These are phyloP conservation scores for Shiraia bambusicola DNA, from an alignment of 2,329 filamentous ascomycete genomes.

Conservation along the genomic window DNA sequence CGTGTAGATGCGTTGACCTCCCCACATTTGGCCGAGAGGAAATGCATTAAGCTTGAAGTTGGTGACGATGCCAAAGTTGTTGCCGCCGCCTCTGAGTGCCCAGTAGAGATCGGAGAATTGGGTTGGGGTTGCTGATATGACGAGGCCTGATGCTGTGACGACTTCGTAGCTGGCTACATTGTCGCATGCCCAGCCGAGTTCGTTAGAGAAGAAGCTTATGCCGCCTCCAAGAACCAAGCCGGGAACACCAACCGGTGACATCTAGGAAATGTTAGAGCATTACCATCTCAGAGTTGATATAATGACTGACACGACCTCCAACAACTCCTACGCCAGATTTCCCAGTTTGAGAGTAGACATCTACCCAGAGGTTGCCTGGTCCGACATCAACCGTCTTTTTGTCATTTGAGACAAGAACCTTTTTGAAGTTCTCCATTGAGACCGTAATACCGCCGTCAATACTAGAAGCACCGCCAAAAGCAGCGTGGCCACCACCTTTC, in stretches of 20 bases:
- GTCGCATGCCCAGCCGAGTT: constrained; percentile 27
- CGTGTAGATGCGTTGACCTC: constrained; percentile 11
- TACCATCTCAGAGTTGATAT: constrained; percentile 15
- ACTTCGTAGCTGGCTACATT: constrained; percentile 30
- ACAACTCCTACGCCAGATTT: constrained; percentile 28
- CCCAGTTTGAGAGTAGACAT: constrained; percentile 36
- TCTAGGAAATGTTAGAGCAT: constrained; percentile 8
- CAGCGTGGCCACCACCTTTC: constrained; percentile 49
- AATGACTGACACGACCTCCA: constrained; percentile 31
- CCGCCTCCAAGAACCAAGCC: constrained; percentile 36
- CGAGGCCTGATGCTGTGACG: constrained; percentile 38
- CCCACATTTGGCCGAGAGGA: constrained; percentile 25
- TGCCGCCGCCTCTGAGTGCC: constrained; percentile 38
- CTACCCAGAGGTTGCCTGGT: constrained; percentile 38
- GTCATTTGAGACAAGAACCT: constrained; percentile 26
- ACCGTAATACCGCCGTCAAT: constrained; percentile 49
- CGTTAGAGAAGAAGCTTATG: constrained; percentile 26
- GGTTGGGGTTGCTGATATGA: constrained; percentile 35
- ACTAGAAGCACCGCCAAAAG: constrained; percentile 45
- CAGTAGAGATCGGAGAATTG: constrained; percentile 40
- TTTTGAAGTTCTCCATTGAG: constrained; percentile 40
- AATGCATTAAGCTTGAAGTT: constrained; percentile 24
- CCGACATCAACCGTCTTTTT: constrained; percentile 30
- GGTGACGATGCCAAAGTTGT: constrained; percentile 39
- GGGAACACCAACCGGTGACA: constrained; percentile 33